Percentiles rank a stretch among this genome's conserved stretches.
Conservation (phyloP, 495 filamentous ascomycete genomes). For the Xylona heveae region DNA sequence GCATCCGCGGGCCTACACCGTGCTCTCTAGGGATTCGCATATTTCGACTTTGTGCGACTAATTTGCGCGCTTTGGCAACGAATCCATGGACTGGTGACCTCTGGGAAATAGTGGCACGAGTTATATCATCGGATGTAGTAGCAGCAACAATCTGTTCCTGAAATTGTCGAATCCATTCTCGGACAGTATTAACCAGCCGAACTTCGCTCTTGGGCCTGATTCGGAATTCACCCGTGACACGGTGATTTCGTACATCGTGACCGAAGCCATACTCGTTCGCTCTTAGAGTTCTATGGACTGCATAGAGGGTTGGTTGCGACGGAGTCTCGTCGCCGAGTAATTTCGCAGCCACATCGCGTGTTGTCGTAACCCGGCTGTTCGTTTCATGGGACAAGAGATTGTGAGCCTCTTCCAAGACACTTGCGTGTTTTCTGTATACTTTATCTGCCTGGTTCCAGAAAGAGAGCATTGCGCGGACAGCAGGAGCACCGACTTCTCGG, state of each 20-base stretch:
- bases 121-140: conserved; percentile 12
- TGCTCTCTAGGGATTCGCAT: conserved; percentile 35
- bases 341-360: conserved; percentile 38
- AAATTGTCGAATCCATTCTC: conserved; percentile 34
- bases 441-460: conserved; percentile 28
- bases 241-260: conserved; percentile 12
- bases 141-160: conserved; percentile 20
- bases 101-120: conserved; percentile 4
- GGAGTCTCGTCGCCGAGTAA: conserved; percentile 19
- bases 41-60: conserved; percentile 47
- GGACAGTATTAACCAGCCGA: conserved; percentile 23
- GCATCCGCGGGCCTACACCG: no score
- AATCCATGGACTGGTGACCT: conserved; percentile 32
- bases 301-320: conserved; percentile 34
- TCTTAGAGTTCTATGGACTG: conserved; percentile 40
- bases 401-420: conserved; percentile 26
- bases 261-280: conserved; percentile 30
- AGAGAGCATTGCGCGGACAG: conserved; percentile 28
- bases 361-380: conserved; percentile 28
- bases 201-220: conserved; percentile 28
- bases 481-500: conserved; percentile 22
- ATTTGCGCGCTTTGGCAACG: conserved; percentile 34
- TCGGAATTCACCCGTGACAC: conserved; percentile 18
- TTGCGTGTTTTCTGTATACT: conserved; percentile 22
- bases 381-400: conserved; percentile 22